Conservation (phyloP, 176 grass and related monocot genomes). For the Cocos nucifera region DNA sequence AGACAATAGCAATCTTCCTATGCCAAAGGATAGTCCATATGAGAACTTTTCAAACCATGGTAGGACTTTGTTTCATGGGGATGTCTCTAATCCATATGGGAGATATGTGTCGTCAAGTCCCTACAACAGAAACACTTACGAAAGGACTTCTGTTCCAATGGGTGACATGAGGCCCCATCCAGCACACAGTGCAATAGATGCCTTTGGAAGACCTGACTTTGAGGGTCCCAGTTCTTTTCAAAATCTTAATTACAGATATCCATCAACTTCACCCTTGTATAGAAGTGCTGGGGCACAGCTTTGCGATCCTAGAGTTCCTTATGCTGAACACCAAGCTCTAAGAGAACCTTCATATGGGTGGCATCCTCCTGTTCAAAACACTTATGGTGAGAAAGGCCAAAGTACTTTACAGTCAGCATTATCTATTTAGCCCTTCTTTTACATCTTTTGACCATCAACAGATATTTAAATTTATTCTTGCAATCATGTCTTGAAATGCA, state of each 20-base stretch:
- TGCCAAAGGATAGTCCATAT: constrained; percentile 14
- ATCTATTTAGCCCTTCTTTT: neutral
- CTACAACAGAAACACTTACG: constrained; percentile 8
- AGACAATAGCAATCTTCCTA: constrained; percentile 13
- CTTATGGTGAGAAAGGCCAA: constrained; percentile 18
- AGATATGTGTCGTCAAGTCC: constrained; percentile 9
- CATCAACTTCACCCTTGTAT: constrained; percentile 13
- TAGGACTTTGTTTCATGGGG: constrained; percentile 15
- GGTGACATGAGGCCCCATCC: constrained; percentile 11
- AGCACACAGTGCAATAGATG: constrained; percentile 4
- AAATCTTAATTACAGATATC: constrained; percentile 11
- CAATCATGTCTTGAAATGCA: no score
- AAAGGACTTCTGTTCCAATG: constrained; percentile 10
- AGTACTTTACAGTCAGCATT: neutral
- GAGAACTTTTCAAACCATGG: constrained; percentile 23
- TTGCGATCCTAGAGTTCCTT: constrained; percentile 5
- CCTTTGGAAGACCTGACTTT: constrained; percentile 18
- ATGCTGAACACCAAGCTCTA: constrained; percentile 1
- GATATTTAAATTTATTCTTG: no score
- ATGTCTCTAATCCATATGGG: constrained; percentile 9
- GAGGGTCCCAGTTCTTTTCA: constrained; percentile 24
- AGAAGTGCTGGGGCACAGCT: neutral
- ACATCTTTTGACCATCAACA: neutral
- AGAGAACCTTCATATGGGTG: constrained; percentile 15
- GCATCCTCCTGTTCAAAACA: constrained; percentile 17